A percentile compares a stretch with the other conserved stretches of the same genome.
Evolutionary conservation across 1,284 basidiomycete genomes (phyloP).

Genomic region (Apiotrichum akiyoshidainum): DNA sequence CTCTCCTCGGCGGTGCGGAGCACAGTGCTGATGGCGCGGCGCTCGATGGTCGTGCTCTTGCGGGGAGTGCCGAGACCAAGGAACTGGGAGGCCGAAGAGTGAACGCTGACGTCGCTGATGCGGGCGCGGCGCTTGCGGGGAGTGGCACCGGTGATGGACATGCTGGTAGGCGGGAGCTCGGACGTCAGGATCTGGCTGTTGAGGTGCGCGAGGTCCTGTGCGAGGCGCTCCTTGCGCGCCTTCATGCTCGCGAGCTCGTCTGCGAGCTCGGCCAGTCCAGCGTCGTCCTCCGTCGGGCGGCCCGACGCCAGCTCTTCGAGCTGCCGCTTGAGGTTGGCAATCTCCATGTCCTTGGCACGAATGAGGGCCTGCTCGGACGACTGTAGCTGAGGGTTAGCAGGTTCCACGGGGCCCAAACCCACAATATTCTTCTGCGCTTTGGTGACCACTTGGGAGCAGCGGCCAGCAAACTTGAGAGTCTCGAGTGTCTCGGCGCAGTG

Average conservation of each 20-base stretch:
- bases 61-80: constrained; percentile 32
- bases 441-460: constrained; percentile 58
- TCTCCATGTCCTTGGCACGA: constrained; percentile 52
- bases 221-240: constrained; percentile 40
- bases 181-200: constrained; percentile 49
- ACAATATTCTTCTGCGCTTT: constrained; percentile 57
- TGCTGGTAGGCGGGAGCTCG: constrained; percentile 31
- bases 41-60: constrained; percentile 28
- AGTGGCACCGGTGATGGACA: constrained; percentile 22
- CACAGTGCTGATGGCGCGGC: constrained; percentile 46
- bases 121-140: constrained; percentile 42
- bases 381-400: constrained; percentile 31
- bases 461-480: constrained; percentile 58
- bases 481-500: constrained; percentile 57
- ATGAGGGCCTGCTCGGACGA: constrained; percentile 50
- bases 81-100: constrained; percentile 23
- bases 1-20: constrained; percentile 30
- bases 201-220: constrained; percentile 42
- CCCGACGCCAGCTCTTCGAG: constrained; percentile 29
- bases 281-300: not conserved
- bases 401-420: constrained; percentile 18
- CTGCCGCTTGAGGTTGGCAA: constrained; percentile 47
- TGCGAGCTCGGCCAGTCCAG: constrained; percentile 29
- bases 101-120: constrained; percentile 45
- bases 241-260: constrained; percentile 45